Conservation (phyloP, 768 basidiomycete species). For the Suillus fuscotomentosus region DNA sequence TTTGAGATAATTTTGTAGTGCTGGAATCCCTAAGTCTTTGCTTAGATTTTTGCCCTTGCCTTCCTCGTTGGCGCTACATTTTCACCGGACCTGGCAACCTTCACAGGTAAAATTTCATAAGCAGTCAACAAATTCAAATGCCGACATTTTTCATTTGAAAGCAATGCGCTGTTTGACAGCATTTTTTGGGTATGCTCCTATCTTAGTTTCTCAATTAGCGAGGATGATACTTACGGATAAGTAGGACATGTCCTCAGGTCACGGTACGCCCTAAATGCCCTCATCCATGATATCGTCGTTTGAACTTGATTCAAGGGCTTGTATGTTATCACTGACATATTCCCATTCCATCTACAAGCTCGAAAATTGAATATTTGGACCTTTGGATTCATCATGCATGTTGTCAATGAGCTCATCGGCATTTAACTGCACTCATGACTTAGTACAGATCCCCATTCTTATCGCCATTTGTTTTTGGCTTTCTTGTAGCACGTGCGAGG, state of each 20-base stretch:
- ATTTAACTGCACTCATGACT: constrained; percentile 26
- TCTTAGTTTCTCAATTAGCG: neutral
- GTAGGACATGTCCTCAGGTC: constrained; percentile 51
- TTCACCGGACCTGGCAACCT: constrained; percentile 45
- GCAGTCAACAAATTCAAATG: neutral
- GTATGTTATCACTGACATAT: constrained; percentile 48
- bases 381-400: constrained; percentile 48
- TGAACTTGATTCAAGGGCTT: constrained; percentile 32
- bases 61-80: constrained; percentile 53
- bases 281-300: neutral
- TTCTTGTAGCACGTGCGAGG: constrained; percentile 26
- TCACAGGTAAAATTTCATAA: constrained; percentile 39
- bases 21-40: neutral
- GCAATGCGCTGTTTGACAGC: constrained; percentile 32
- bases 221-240: neutral
- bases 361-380: constrained; percentile 54
- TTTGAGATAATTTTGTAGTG: neutral
- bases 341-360: constrained; percentile 54
- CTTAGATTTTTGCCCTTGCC: constrained; percentile 39
- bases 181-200: constrained; percentile 27
- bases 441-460: constrained; percentile 27
- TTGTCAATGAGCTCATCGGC: constrained; percentile 39
- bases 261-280: constrained; percentile 29
- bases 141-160: constrained; percentile 1
- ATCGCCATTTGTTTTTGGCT: constrained; percentile 30